A percentile compares a stretch with the other conserved stretches of the same genome.
Conservation (phyloP, 1,284 basidiomycete genomes). For the Pseudozyma pruni region DNA sequence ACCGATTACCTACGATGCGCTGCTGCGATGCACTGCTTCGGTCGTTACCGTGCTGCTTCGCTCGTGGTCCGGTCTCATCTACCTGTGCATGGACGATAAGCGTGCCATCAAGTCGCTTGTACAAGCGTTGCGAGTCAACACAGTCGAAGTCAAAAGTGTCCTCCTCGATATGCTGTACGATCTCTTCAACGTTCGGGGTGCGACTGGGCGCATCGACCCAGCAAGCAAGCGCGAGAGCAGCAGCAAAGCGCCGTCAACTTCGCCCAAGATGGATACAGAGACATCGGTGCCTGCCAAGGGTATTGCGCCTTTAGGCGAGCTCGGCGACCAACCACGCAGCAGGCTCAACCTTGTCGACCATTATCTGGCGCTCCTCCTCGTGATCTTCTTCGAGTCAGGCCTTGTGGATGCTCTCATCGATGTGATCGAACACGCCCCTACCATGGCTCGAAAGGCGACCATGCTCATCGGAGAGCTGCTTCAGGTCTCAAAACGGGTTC, state of each 20-base stretch:
- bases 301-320: slow-evolving; percentile 33
- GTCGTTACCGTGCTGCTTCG: slow-evolving; percentile 83
- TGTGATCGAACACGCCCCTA: slow-evolving; percentile 49
- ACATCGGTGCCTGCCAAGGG: neutral
- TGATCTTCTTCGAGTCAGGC: slow-evolving; percentile 87
- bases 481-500: slow-evolving; percentile 84
- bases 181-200: slow-evolving; percentile 74
- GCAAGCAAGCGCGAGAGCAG: slow-evolving; percentile 48
- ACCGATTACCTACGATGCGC: slow-evolving; percentile 70
- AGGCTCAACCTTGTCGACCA: slow-evolving; percentile 87
- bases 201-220: slow-evolving; percentile 29
- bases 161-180: slow-evolving; percentile 93
- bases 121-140: slow-evolving; percentile 86
- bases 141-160: slow-evolving; percentile 75
- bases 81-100: slow-evolving; percentile 90
- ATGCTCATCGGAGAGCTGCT: slow-evolving; percentile 91
- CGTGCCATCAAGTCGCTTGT: slow-evolving; percentile 85
- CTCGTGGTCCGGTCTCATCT: slow-evolving; percentile 94
- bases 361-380: slow-evolving; percentile 87
- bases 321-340: slow-evolving; percentile 45
- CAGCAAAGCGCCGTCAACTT: slow-evolving; percentile 19
- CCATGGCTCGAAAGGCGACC: slow-evolving; percentile 73
- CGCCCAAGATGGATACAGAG: slow-evolving; percentile 17
- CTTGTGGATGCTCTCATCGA: slow-evolving; percentile 69
- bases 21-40: slow-evolving; percentile 79